Evolutionary conservation across 1,139 yeast species (phyloP).

Genomic region (Hansenula lynferdii): DNA sequence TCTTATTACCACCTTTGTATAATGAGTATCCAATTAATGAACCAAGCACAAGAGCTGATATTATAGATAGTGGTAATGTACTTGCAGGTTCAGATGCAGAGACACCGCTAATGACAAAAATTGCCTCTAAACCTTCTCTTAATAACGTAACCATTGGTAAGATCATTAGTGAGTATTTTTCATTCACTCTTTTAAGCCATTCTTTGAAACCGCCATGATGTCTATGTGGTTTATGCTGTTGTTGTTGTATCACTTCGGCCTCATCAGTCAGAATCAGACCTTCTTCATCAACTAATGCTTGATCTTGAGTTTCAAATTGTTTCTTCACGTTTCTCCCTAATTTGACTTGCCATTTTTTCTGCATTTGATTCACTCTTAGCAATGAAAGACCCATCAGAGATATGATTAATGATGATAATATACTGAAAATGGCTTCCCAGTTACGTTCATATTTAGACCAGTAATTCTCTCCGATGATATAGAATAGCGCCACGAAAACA

Average conservation of each 20-base stretch:
- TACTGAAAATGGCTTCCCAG: constrained; percentile 82
- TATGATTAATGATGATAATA: constrained; percentile 71
- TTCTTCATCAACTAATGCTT: constrained; percentile 18
- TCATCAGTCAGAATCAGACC: constrained; percentile 20
- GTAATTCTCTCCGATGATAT: constrained; percentile 63
- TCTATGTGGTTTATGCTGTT: not conserved
- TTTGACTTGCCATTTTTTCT: constrained; percentile 82
- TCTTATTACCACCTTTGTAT: constrained; percentile 73
- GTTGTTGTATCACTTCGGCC: constrained; percentile 6
- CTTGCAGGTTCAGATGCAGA: constrained; percentile 61
- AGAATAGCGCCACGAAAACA: constrained; percentile 78
- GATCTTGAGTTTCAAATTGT: constrained; percentile 28
- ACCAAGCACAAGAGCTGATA: constrained; percentile 69
- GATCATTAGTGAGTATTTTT: constrained; percentile 68
- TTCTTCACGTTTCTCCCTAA: constrained; percentile 62
- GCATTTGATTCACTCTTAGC: constrained; percentile 81
- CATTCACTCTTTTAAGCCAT: constrained; percentile 28
- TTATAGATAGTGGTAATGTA: constrained; percentile 75
- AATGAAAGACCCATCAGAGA: constrained; percentile 82
- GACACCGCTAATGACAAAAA: constrained; percentile 85
- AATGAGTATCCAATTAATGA: constrained; percentile 57
- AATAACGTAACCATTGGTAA: constrained; percentile 75
- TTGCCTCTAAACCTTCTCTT: constrained; percentile 88
- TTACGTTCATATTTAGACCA: constrained; percentile 77
- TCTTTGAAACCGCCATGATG: constrained; percentile 9